Base-by-base conservation (phyloP, 192 early-diverging fungal species). In the Ambispora gerdemannii region DNA sequence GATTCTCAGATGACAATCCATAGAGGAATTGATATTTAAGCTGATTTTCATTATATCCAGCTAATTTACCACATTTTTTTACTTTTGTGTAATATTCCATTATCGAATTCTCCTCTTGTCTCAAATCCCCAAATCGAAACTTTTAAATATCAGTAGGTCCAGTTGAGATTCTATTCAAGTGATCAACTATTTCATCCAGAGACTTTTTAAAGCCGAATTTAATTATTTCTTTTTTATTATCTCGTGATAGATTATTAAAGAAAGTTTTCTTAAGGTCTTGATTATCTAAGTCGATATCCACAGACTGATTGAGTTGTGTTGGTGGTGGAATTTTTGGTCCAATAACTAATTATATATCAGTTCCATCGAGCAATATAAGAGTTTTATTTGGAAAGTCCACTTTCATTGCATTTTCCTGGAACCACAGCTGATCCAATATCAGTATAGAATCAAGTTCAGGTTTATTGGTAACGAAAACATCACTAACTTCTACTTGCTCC, bases 111-210 rank as follows among this genome's bases (percentile, higher is more conserved):
- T 56, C 53, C 53, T 56, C 53, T 56, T 56, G 53, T 22, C 53
- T 56, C 53, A 56, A 56, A 56, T 56, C 25, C 25, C 53, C 53
- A 27, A 56, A 56, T 56, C 25, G n/a, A 56, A 56, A 56, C 17
- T 56, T 56, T 56, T 56, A 22, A 56, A 56, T 56, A 56, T 56
- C 53, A 56, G 53, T 56, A 56, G 17, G 25, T 56, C 53, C 53
- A 56, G 53, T 22, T 56, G 53, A 56, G 53, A 56, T 56, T 56
- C 53, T 56, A 56, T 56, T 56, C 53, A 56, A 56, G 53, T 56
- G 53, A 56, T 22, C n/a, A 22, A 56, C 53, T 56, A 56, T 56
- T 20, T 56, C 24, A 56, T 56, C 24, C n/a, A 56, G 4, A 20
- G 53, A 22, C n/a, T 56, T 20, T 11, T 56, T 56, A 20, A 56